Percentiles rank a stretch among this genome's conserved stretches.
phyloP scores from a whole-genome alignment of 768 basidiomycete species.

The Suillus variegatus region DNA sequence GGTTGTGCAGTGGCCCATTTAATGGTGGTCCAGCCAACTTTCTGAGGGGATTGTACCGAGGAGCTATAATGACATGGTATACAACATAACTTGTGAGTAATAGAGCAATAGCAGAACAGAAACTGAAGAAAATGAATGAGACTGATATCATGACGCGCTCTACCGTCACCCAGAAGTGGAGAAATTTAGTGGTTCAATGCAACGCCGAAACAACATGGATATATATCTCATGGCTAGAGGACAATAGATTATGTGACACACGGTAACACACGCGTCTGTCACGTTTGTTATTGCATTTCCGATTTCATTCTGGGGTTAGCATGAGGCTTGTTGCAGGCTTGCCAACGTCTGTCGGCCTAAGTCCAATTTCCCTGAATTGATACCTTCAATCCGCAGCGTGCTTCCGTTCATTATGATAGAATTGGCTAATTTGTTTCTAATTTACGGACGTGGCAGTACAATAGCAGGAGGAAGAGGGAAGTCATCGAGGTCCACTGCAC shows the following conservation, averaged over 20 bases:
- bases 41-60: conserved; percentile 45
- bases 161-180: background rate
- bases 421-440: background rate
- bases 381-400: background rate
- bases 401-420: background rate
- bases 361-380: background rate
- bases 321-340: conserved; percentile 2
- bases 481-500: conserved; percentile 44
- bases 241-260: conserved; percentile 13
- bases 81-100: conserved; percentile 22
- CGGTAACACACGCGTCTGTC: conserved; percentile 11
- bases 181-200: background rate
- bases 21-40: conserved; percentile 63
- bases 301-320: background rate
- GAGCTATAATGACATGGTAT: conserved; percentile 28
- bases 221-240: conserved; percentile 8
- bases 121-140: conserved; percentile 8
- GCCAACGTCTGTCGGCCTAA: background rate
- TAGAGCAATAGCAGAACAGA: conserved; percentile 13
- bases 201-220: conserved; percentile 3
- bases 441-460: conserved; percentile 3
- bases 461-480: conserved; percentile 47
- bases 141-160: conserved; percentile 11
- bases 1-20: conserved; percentile 48
- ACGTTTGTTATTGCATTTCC: conserved; percentile 5